A percentile compares a stretch with the other conserved stretches of the same genome.
These are phyloP conservation scores for Davidsoniella eucalypti DNA, from an alignment of 2,329 filamentous ascomycete species.

Conservation along the genomic window DNA sequence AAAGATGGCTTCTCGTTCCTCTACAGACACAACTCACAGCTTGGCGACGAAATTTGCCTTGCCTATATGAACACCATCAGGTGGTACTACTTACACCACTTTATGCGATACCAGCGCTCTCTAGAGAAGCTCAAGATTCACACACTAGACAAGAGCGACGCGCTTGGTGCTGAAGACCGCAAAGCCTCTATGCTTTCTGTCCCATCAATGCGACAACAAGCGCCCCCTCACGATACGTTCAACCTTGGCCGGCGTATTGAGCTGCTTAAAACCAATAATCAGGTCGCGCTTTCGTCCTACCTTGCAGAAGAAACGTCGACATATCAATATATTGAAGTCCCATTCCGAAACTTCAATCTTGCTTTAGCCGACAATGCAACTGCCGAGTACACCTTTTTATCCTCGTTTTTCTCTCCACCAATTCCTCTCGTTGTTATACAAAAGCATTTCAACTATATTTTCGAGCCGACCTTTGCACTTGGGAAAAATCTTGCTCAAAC, in stretches of 20 bases:
- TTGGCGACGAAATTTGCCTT: slow-evolving; percentile 77
- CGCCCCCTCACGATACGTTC: slow-evolving; percentile 67
- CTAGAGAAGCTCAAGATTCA: slow-evolving; percentile 76
- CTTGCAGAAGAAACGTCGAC: slow-evolving; percentile 79
- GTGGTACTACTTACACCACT: slow-evolving; percentile 93
- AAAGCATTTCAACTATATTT: slow-evolving; percentile 72
- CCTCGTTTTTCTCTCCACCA: slow-evolving; percentile 70
- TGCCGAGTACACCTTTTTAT: slow-evolving; percentile 87
- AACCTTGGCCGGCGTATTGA: slow-evolving; percentile 77
- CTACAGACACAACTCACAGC: slow-evolving; percentile 60
- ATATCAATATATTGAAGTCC: slow-evolving; percentile 73
- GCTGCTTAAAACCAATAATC: slow-evolving; percentile 55
- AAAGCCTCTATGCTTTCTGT: slow-evolving; percentile 42
- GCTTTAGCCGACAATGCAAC: slow-evolving; percentile 87
- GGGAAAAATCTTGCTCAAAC: slow-evolving; percentile 62
- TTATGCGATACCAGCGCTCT: slow-evolving; percentile 70
- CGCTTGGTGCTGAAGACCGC: slow-evolving; percentile 65
- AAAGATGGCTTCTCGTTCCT: slow-evolving; percentile 81
- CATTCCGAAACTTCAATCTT: slow-evolving; percentile 89
- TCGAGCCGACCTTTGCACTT: slow-evolving; percentile 75
- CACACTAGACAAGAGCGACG: slow-evolving; percentile 63
- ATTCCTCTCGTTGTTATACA: slow-evolving; percentile 62
- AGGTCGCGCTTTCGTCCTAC: slow-evolving; percentile 68
- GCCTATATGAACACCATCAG: slow-evolving; percentile 98
- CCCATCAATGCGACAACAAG: slow-evolving; percentile 22